A percentile compares a stretch with the other conserved stretches of the same genome.
Evolutionary conservation across 2,329 filamentous ascomycete genomes (phyloP).

Genomic region (Fusarium virguliforme): DNA sequence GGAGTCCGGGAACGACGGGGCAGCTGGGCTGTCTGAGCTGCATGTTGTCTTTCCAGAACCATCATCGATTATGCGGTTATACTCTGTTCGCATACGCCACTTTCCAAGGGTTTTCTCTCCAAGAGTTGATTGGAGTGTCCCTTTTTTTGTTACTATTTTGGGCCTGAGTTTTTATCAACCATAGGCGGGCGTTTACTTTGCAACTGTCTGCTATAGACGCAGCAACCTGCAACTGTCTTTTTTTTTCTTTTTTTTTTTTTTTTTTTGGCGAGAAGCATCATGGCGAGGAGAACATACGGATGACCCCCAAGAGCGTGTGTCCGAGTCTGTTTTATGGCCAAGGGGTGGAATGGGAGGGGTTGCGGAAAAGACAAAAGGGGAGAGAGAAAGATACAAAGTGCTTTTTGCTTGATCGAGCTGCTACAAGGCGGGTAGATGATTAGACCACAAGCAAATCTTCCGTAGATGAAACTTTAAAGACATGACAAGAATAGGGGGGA

Average conservation of each 20-base stretch:
- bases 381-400: conserved; percentile 17
- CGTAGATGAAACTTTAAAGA: conserved; percentile 31
- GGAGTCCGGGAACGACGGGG: conserved; percentile 77
- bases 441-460: conserved; percentile 30
- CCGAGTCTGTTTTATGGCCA: conserved; percentile 3
- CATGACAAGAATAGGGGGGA: neutral
- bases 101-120: neutral
- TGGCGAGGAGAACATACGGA: conserved; percentile 35
- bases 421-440: conserved; percentile 15
- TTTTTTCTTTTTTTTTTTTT: neutral
- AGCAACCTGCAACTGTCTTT: conserved; percentile 22
- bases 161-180: conserved; percentile 23
- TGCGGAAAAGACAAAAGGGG: conserved; percentile 14
- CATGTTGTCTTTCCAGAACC: conserved; percentile 8
- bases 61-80: conserved; percentile 13
- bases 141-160: conserved; percentile 12
- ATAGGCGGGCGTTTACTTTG: conserved; percentile 41
- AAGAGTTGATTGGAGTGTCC: conserved; percentile 12
- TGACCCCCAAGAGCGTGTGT: conserved; percentile 29
- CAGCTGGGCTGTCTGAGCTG: conserved; percentile 77
- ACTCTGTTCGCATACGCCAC: conserved; percentile 13
- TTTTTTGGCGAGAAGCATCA: conserved; percentile 29
- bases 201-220: conserved; percentile 20
- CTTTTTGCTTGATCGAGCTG: conserved; percentile 14
- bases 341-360: neutral